Evolutionary conservation across 1,284 basidiomycete species (phyloP).

Genomic region (Pseudozyma sp.): DNA sequence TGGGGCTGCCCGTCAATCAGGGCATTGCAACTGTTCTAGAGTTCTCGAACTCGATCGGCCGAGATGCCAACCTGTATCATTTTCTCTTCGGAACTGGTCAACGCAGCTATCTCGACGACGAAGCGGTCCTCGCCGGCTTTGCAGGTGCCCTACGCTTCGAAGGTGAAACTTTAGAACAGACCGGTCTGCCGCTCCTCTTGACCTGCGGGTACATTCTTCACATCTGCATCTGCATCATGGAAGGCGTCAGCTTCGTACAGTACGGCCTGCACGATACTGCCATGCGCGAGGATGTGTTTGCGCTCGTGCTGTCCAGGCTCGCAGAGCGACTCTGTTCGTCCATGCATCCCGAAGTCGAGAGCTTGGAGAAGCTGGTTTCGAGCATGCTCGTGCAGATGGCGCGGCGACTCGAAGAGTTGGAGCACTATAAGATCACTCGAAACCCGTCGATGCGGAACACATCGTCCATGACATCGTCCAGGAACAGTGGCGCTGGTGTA

Average conservation of each 20-base stretch:
- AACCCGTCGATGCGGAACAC: neutral
- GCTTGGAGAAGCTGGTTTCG: constrained; percentile 17
- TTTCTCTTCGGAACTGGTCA: neutral
- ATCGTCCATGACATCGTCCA: neutral
- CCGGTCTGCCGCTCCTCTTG: constrained; percentile 17
- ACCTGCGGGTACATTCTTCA: constrained; percentile 26
- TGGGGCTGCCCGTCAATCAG: constrained; percentile 4
- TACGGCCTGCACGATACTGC: constrained; percentile 8
- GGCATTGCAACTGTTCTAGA: constrained; percentile 5
- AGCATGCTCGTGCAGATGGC: constrained; percentile 24
- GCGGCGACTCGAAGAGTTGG: constrained; percentile 8
- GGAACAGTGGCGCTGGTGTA: neutral
- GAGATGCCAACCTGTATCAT: constrained; percentile 5
- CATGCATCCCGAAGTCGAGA: neutral
- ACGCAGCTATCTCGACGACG: constrained; percentile 7
- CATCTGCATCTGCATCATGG: constrained; percentile 22
- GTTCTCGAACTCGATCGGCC: constrained; percentile 1
- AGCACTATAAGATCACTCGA: neutral
- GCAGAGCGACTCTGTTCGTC: constrained; percentile 8
- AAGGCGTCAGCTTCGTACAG: constrained; percentile 8
- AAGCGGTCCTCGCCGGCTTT: constrained; percentile 13
- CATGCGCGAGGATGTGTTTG: constrained; percentile 21
- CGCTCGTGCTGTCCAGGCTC: constrained; percentile 9
- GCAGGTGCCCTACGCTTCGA: constrained; percentile 12
- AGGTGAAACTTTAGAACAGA: constrained; percentile 12